phyloP scores from a whole-genome alignment of 108 stramenopile species.

The Cylindrotheca closterium region DNA sequence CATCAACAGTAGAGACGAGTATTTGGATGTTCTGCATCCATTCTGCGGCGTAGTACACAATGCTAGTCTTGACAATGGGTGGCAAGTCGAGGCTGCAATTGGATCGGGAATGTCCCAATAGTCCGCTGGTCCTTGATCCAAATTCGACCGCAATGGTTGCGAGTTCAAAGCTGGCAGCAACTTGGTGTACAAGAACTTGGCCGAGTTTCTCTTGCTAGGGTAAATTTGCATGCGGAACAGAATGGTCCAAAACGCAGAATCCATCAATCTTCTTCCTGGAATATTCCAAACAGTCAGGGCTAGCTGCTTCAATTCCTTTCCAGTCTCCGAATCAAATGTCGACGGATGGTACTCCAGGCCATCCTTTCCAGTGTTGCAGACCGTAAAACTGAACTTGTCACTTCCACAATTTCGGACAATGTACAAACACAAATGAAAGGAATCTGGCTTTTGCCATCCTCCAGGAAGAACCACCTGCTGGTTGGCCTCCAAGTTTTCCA shows the following conservation, averaged over 20 bases:
- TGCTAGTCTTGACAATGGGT: slow-evolving; percentile 77
- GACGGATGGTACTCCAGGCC: slow-evolving; percentile 87
- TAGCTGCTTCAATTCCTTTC: slow-evolving; percentile 80
- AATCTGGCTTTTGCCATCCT: slow-evolving; percentile 88
- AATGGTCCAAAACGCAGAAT: slow-evolving; percentile 87
- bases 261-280: slow-evolving; percentile 64
- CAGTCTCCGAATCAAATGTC: slow-evolving; percentile 78
- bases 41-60: slow-evolving; percentile 68
- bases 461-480: slow-evolving; percentile 87
- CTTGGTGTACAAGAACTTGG: slow-evolving; percentile 83
- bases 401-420: slow-evolving; percentile 73
- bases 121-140: slow-evolving; percentile 76
- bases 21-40: slow-evolving; percentile 61
- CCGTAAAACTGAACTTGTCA: slow-evolving; percentile 80
- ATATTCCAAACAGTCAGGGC: slow-evolving; percentile 87
- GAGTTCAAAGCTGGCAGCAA: slow-evolving; percentile 81
- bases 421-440: slow-evolving; percentile 78
- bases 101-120: slow-evolving; percentile 66
- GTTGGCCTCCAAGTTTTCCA: slow-evolving; percentile 71
- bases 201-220: slow-evolving; percentile 77
- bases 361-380: slow-evolving; percentile 83
- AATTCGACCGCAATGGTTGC: slow-evolving; percentile 76
- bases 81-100: slow-evolving; percentile 63
- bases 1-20: slow-evolving; percentile 70
- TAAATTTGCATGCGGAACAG: slow-evolving; percentile 92